Evolutionary conservation across 257 asterid species (phyloP).

Genomic region (Nemophila menziesii): DNA sequence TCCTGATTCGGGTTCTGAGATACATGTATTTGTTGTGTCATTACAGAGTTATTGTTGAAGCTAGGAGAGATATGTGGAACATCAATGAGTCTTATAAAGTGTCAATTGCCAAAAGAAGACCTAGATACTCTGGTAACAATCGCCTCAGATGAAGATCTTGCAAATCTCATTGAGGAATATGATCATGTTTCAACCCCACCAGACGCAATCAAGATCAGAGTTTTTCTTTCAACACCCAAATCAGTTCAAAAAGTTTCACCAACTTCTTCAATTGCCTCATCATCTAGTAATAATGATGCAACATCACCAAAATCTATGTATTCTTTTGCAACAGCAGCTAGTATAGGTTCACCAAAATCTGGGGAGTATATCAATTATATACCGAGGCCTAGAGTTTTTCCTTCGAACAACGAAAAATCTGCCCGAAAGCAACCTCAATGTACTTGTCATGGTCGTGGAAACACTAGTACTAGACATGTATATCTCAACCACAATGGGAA

Average conservation of each 20-base stretch:
- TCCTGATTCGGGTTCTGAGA: too few species aligned
- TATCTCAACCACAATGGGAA: slow-evolving; percentile 41
- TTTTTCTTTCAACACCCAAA: slow-evolving; percentile 45
- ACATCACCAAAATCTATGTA: slow-evolving; percentile 35
- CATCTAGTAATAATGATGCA: slow-evolving; percentile 19
- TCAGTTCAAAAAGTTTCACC: slow-evolving; percentile 30
- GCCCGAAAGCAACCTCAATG: slow-evolving; percentile 29
- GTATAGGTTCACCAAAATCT: slow-evolving; percentile 19
- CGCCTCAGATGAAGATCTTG: slow-evolving; percentile 70
- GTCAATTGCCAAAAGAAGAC: slow-evolving; percentile 73
- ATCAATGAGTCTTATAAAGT: slow-evolving; percentile 45
- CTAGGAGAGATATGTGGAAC: slow-evolving; percentile 56
- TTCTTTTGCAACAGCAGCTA: slow-evolving; percentile 11
- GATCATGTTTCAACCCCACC: slow-evolving; percentile 27
- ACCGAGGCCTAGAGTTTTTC: slow-evolving; percentile 26
- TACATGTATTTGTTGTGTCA: slow-evolving; percentile 3
- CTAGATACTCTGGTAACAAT: slow-evolving; percentile 67
- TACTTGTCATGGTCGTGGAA: slow-evolving; percentile 25
- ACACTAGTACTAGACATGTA: slow-evolving; percentile 26
- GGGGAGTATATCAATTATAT: background rate
- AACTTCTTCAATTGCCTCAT: slow-evolving; percentile 36
- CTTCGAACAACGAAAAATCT: slow-evolving; percentile 14
- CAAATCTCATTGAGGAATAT: slow-evolving; percentile 70
- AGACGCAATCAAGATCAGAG: slow-evolving; percentile 44
- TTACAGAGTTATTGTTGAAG: slow-evolving; percentile 52